Percentiles rank a stretch among this genome's conserved stretches.
Evolutionary conservation across 768 basidiomycete genomes (phyloP).

Genomic region (Calocera viscosa): DNA sequence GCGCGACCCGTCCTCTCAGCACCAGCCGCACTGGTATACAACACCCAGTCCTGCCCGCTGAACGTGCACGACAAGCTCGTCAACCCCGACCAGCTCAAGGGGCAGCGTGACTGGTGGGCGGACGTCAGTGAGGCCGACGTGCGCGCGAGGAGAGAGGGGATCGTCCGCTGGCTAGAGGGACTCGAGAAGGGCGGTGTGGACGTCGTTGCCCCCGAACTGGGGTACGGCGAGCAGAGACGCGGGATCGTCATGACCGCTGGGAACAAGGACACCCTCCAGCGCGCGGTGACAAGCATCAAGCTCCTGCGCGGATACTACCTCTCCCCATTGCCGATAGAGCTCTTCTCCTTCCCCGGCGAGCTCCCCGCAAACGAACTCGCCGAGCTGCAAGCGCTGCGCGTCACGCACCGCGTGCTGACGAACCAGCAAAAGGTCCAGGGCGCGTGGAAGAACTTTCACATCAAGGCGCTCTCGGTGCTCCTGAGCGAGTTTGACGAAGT

Average conservation of each 20-base stretch:
- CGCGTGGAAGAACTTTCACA: constrained; percentile 26
- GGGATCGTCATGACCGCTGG: constrained; percentile 31
- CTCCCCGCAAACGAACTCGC: constrained; percentile 18
- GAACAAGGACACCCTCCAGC: constrained; percentile 30
- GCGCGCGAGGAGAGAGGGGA: constrained; percentile 18
- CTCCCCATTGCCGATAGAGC: constrained; percentile 29
- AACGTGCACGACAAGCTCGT: constrained; percentile 24
- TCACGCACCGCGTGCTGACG: constrained; percentile 14
- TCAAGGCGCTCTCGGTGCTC: constrained; percentile 29
- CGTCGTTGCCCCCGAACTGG: constrained; percentile 16
- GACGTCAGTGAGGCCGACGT: constrained; percentile 21
- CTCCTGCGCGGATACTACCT: constrained; percentile 25
- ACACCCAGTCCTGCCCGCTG: constrained; percentile 24
- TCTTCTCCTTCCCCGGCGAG: constrained; percentile 32
- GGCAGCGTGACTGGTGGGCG: constrained; percentile 26
- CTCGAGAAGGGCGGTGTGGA: constrained; percentile 20
- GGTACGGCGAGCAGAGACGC: constrained; percentile 16
- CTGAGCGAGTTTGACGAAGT: constrained; percentile 28
- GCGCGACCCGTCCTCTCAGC: constrained; percentile 21
- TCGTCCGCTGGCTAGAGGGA: constrained; percentile 24
- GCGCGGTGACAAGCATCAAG: constrained; percentile 26
- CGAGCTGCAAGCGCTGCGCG: constrained; percentile 27
- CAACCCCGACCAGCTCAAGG: constrained; percentile 29
- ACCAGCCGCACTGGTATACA: constrained; percentile 16
- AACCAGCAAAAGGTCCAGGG: neutral